Base-by-base conservation (phyloP, 371 early-diverging fungal species). In the Rhizopus delemar region DNA sequence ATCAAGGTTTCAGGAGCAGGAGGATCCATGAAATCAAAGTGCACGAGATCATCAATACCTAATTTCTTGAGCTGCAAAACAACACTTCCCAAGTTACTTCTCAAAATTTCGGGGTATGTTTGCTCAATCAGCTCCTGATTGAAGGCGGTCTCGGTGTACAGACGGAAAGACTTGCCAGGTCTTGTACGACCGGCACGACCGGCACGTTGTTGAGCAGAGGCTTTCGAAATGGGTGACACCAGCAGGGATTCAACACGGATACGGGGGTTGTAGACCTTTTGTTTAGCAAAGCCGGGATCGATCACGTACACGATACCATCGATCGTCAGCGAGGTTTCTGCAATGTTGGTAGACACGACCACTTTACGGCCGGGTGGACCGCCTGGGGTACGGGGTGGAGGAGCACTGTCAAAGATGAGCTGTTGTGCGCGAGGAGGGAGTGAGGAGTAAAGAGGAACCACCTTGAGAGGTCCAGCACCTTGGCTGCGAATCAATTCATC, bases 261-360 rank as follows among this genome's bases (percentile, higher is more conserved):
- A 59, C 96, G 88, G 50, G 98, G 98, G 69, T 97, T 95, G 75
- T 94, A 95, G 29, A 94, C 96, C 77, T 97, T 99, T 74, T 96
- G 96, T 73, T 99, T 99, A 28, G 96, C 84, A 64, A 98, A 94
- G 2, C 99, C 99, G 29, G 96, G 95, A 73, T 99, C 99, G 46
- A 99, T 90, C 38, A 99, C 99, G 75, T 98, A 99, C 8, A 93
- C 95, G 57, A 99, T 93, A 63, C 97, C 96, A 66, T 97, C 97
- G 57, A 99, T 99, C 3, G 99, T 99, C 59, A 99, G 82, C 1
- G 97, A 96, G 0, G 99, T 98, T 77, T 99, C 99, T 16, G 99
- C 98, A 75, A 99, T 91, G 69, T 99, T 99, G 34, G 99, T 93
- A 4, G 98, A 91, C 3, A 99, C 91, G 32, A 99, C 94, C 56